Conservation (phyloP, 208 protist genomes). For the Crithidia acanthocephali region DNA sequence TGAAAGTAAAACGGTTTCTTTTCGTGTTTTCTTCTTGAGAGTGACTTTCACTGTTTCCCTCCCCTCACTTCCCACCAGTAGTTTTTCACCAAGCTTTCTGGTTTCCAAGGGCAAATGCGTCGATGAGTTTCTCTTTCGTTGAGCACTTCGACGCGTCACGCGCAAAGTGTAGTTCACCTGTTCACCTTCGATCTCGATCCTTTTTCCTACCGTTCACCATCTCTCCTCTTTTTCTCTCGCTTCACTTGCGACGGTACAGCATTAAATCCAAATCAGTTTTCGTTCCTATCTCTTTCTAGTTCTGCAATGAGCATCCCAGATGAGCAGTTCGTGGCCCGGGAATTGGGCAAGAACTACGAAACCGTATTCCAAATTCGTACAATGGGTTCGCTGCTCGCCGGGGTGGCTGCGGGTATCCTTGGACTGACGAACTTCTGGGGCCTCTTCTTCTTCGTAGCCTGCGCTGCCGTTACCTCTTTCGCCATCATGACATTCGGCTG, state of each 20-base stretch:
- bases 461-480: conserved; percentile 62
- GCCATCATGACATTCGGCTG: conserved; percentile 60
- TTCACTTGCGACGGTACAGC: too few species aligned
- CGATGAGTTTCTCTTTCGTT: too few species aligned
- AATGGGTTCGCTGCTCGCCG: conserved; percentile 73
- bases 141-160: too few species aligned
- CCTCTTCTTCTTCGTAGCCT: conserved; percentile 70
- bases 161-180: background rate
- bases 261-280: background rate
- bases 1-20: too few species aligned
- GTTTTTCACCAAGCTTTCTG: too few species aligned
- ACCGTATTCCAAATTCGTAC: conserved; percentile 70
- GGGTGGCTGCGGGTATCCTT: conserved; percentile 76
- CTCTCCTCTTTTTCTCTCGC: background rate
- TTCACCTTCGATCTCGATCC: background rate
- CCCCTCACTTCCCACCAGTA: too few species aligned
- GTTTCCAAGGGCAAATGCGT: too few species aligned
- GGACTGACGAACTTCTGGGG: conserved; percentile 77
- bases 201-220: conserved; percentile 10
- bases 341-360: conserved; percentile 66
- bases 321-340: conserved; percentile 56
- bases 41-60: too few species aligned
- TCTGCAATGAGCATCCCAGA: conserved; percentile 49
- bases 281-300: too few species aligned
- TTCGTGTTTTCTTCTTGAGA: too few species aligned